Percentiles rank a stretch among this genome's conserved stretches.
phyloP scores from a whole-genome alignment of 192 early-diverging fungal genomes.

The Cetraspora pellucida region DNA sequence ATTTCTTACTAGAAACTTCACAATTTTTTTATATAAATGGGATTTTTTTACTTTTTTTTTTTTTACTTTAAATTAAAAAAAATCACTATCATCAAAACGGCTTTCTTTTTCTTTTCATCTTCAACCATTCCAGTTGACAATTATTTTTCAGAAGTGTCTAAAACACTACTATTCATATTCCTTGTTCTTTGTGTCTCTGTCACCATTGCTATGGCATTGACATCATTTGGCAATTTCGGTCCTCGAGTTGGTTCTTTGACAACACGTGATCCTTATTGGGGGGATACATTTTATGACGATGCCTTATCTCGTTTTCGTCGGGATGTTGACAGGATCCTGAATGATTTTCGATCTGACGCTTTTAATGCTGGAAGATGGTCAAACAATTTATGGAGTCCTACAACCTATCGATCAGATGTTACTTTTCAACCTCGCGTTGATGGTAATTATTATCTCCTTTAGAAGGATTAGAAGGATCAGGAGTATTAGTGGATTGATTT shows the following conservation, averaged over 20 bases:
- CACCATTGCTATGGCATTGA: background rate
- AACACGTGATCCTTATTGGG: background rate
- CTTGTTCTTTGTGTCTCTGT: background rate
- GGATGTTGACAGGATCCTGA: background rate
- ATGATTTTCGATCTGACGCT: background rate
- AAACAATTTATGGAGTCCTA: too few species aligned
- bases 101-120: background rate
- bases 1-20: too few species aligned
- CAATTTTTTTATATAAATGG: too few species aligned
- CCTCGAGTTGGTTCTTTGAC: background rate
- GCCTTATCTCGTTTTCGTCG: background rate
- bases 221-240: background rate
- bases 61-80: too few species aligned
- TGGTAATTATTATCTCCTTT: background rate
- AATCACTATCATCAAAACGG: too few species aligned
- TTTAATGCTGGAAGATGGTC: too few species aligned
- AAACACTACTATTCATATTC: background rate
- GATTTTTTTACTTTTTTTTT: too few species aligned
- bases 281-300: background rate
- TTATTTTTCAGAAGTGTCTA: background rate
- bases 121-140: background rate
- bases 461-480: too few species aligned
- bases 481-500: too few species aligned
- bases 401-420: too few species aligned
- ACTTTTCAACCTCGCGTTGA: background rate